Base-by-base conservation (phyloP, 495 filamentous ascomycete species). In the Podospora didyma region DNA sequence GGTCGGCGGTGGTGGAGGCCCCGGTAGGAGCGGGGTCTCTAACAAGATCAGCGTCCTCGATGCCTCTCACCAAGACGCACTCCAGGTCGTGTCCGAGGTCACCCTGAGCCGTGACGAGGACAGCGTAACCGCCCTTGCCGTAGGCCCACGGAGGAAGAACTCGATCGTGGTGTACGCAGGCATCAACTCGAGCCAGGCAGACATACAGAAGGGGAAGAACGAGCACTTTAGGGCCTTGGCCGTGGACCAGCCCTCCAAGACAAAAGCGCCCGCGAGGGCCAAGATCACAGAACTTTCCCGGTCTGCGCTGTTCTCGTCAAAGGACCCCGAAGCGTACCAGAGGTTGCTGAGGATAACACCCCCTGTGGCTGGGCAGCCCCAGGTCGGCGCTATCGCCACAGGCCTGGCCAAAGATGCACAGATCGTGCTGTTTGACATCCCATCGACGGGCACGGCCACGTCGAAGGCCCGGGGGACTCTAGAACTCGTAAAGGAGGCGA, bases 1-100 rank as follows among this genome's bases (percentile, higher is more conserved):
- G 9, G 90, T 96, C n/a, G 93, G 86, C 35, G 93, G 94, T 24
- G 94, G 94, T 48, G 93, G 93, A 57, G 93, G 93, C 19, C 86
- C 91, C 65, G 84, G 87, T 39, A 84, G 86, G 54, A 94, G 81
- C 65, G 94, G 92, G 46, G 90, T 97, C 34, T 83, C 85, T 26
- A 98, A 97, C 72, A 93, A 92, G 73, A 91, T 97, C 69, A 86
- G 82, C 22, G 73, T 91, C 26, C 75, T 96, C 26, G 86, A 94
- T 65, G 79, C 85, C 66, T 79, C 80, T 75, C 79, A 75, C 61
- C 63, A 67, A 1, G 72, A 81, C 14, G 77, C 88, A 22, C 71
- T 96, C 45, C 76, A 79, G 41, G 76, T 86, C 61, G 69, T 79
- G n/a, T 79, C 85, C 58, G 89, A 94, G 62, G 75, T 96, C 64